Base-by-base conservation (phyloP, 495 filamentous ascomycete species). In the Xylaria acuta region DNA sequence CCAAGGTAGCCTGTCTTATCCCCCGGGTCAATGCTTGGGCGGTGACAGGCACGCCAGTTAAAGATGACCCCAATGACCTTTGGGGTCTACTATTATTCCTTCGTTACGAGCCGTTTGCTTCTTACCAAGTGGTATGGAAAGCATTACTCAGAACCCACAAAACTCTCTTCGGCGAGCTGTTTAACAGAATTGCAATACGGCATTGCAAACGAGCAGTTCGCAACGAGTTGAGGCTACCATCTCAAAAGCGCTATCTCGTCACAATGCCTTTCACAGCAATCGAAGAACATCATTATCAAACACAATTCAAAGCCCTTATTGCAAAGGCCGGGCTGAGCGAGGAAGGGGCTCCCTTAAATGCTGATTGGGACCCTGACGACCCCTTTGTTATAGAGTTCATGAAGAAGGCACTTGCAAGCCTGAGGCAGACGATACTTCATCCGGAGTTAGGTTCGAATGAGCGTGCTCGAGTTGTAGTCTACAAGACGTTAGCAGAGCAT, bases 21-120 rank as follows among this genome's bases (percentile, higher is more conserved):
- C 94, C 95, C 66, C 86, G 95, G 32, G 79, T 92, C 71, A 95
- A 96, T 81, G 90, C 94, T 12, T 98, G 96, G 96, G 93, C 90
- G 34, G 89, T 99, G n/a, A 94, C 94, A 4, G 96, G 95, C 25
- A 99, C 96, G 0, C 96, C 96, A 1, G 85, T 97, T 30, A 89
- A 91, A 67, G 95, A 92, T 76, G 87, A 94, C 67, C 87, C 94
- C 11, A 88, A 91, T 41, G 89, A 92, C 77, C 82, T 92, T 72
- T 88, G 78, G 78, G 92, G 94, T 0, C 88, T 98, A 16, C 79
- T 99, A 1, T 82, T 90, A 1, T 99, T 99, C 67, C 87, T 99
- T 16, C 88, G 88, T 32, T 93, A 91, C 71, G 86, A 94, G 67
- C 95, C 95, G 0, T 94, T 91, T 87, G 88, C 82, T 68, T 88